Conservation (phyloP, 495 filamentous ascomycete species). For the Penicillium crystallinum region DNA sequence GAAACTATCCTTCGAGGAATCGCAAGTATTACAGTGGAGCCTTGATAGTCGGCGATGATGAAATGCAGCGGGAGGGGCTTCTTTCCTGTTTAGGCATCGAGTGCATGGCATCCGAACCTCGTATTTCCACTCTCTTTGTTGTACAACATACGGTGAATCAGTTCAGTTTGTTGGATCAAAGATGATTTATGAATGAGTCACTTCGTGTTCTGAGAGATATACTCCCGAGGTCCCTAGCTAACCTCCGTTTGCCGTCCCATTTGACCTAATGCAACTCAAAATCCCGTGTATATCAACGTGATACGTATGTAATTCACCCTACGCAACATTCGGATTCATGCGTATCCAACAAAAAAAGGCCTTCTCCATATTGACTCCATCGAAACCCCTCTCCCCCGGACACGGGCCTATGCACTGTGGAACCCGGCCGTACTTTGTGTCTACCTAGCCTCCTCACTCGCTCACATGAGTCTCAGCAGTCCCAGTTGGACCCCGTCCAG, state of each 20-base stretch:
- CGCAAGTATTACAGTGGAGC: neutral
- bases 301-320: too few relatives aligned
- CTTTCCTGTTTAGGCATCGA: neutral
- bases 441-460: neutral
- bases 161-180: too few relatives aligned
- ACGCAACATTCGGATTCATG: too few relatives aligned
- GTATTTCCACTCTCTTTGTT: too few relatives aligned
- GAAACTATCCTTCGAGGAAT: neutral
- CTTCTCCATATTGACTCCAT: neutral
- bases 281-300: too few relatives aligned
- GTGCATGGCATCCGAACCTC: neutral
- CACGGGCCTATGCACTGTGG: neutral
- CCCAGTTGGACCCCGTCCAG: neutral
- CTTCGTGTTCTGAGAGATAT: too few relatives aligned
- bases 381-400: neutral
- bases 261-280: too few relatives aligned
- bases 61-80: neutral
- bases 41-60: constrained; percentile 6
- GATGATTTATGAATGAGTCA: too few relatives aligned
- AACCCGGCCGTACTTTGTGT: neutral
- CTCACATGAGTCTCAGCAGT: neutral
- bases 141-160: too few relatives aligned
- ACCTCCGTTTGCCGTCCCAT: too few relatives aligned
- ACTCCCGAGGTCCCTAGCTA: too few relatives aligned
- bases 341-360: too few relatives aligned